Evolutionary conservation across 1,139 yeast species (phyloP).

Genomic region (Wickerhamomyces sp.): DNA sequence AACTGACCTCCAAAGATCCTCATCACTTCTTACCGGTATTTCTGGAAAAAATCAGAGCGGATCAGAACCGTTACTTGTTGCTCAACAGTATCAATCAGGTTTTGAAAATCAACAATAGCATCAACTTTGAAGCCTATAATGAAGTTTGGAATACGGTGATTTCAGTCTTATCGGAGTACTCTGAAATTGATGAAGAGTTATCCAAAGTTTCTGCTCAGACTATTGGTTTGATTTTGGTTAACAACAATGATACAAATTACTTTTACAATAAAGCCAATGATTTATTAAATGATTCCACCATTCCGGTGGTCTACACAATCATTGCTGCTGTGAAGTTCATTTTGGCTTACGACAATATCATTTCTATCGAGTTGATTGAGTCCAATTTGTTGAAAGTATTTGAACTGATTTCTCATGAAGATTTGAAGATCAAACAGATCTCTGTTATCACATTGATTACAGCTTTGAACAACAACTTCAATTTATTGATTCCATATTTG

Average conservation of each 20-base stretch:
- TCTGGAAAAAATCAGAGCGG: slow-evolving; percentile 25
- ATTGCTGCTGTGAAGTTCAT: slow-evolving; percentile 32
- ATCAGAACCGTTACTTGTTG: slow-evolving; percentile 28
- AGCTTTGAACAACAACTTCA: slow-evolving; percentile 56
- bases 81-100: slow-evolving; percentile 37
- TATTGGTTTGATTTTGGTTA: slow-evolving; percentile 28
- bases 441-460: slow-evolving; percentile 57
- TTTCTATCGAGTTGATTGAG: slow-evolving; percentile 20
- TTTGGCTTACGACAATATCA: slow-evolving; percentile 22
- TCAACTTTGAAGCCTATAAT: slow-evolving; percentile 14
- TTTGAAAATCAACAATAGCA: slow-evolving; percentile 23
- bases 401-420: slow-evolving; percentile 32
- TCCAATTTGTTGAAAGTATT: slow-evolving; percentile 21
- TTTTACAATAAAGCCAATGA: slow-evolving; percentile 19
- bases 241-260: slow-evolving; percentile 18
- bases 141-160: slow-evolving; percentile 21
- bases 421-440: slow-evolving; percentile 43
- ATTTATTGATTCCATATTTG: slow-evolving; percentile 42
- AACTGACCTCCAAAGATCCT: slow-evolving; percentile 37
- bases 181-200: slow-evolving; percentile 25
- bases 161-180: slow-evolving; percentile 8
- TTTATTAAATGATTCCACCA: slow-evolving; percentile 12
- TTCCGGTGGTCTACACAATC: slow-evolving; percentile 22
- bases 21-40: slow-evolving; percentile 31
- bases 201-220: slow-evolving; percentile 32